phyloP scores from a whole-genome alignment of 2,329 filamentous ascomycete species.

The Cercospora janseana region DNA sequence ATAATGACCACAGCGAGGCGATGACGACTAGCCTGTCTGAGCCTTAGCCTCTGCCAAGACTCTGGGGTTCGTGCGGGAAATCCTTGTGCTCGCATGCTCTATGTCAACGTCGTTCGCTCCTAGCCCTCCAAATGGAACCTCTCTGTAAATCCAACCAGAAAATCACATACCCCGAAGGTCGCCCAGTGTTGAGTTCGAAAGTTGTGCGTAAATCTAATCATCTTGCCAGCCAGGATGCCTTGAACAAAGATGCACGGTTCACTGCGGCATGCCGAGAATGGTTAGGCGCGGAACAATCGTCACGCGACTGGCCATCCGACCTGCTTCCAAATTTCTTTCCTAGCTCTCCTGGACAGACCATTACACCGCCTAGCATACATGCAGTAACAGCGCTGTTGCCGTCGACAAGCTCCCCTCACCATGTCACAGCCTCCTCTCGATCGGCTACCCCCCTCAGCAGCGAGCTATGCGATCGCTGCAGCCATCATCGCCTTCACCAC shows the following conservation, averaged over 20 bases:
- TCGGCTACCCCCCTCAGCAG: conserved; percentile 50
- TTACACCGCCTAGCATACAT: background rate
- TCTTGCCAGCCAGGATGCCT: background rate
- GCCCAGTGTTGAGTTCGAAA: conserved; percentile 20
- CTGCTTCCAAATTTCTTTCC: too few relatives aligned
- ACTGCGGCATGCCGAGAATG: too few relatives aligned
- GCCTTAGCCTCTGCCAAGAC: background rate
- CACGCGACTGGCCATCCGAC: conserved; percentile 1
- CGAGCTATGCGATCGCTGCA: conserved; percentile 67
- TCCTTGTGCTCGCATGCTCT: background rate
- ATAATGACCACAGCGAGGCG: conserved; percentile 1
- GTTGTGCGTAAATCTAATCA: conserved; percentile 10
- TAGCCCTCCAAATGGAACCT: background rate
- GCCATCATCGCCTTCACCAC: conserved; percentile 70
- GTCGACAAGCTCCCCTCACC: conserved; percentile 6
- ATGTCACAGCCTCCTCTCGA: conserved; percentile 23
- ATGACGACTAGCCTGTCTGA: background rate
- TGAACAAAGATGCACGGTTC: background rate
- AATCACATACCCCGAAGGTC: background rate
- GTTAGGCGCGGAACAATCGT: too few relatives aligned
- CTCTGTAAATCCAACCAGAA: background rate
- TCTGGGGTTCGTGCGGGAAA: conserved; percentile 1
- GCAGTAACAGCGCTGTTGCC: background rate
- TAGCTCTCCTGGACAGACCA: too few relatives aligned
- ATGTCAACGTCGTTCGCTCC: conserved; percentile 4